Conservation (phyloP, 192 early-diverging fungal species). For the Anaeromyces robustus region DNA sequence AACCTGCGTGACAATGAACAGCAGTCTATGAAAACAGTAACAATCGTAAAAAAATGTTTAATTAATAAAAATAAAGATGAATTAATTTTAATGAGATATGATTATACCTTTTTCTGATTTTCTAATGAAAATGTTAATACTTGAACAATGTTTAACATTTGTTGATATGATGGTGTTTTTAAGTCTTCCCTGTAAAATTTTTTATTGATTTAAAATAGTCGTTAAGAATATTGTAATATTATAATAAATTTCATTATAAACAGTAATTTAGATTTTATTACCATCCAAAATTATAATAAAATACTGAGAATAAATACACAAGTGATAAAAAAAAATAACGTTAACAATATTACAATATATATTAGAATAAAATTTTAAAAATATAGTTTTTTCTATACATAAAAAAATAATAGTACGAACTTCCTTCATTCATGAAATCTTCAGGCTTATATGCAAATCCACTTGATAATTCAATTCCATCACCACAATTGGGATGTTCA, state of each 20-base stretch:
- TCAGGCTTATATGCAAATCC: background rate
- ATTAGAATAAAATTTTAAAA: no score
- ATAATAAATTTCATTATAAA: no score
- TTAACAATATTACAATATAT: no score
- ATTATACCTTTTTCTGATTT: background rate
- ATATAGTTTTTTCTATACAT: no score
- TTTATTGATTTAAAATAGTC: no score
- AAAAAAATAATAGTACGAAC: background rate
- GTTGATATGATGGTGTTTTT: background rate
- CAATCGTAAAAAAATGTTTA: no score
- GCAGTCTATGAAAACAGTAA: background rate
- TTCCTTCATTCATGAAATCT: background rate
- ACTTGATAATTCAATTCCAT: background rate
- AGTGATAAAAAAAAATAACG: no score
- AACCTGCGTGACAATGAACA: background rate
- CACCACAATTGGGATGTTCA: background rate
- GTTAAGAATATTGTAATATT: no score
- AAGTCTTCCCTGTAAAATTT: background rate
- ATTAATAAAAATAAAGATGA: no score
- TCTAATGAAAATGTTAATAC: background rate
- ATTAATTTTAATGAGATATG: no score
- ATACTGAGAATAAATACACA: background rate
- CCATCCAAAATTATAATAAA: background rate
- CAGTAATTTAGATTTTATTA: no score
- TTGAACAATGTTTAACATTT: background rate